phyloP scores from a whole-genome alignment of 2,329 filamentous ascomycete genomes.

The Aureobasidium pullulans region DNA sequence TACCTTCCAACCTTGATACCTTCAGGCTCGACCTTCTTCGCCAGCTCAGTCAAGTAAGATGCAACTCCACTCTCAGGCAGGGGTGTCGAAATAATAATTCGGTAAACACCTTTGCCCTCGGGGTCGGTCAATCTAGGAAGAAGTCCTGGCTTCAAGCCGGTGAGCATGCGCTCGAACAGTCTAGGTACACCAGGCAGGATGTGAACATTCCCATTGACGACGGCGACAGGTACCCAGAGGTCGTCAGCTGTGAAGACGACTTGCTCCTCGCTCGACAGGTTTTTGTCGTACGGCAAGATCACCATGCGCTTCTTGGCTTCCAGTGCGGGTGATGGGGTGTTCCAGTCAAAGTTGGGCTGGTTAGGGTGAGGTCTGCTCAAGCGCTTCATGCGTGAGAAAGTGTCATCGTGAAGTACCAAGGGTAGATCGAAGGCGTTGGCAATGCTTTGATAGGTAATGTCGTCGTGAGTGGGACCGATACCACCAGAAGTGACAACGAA shows the following conservation, averaged over 20 bases:
- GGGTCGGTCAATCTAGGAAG: slow-evolving; percentile 68
- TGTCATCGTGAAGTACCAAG: slow-evolving; percentile 67
- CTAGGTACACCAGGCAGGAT: slow-evolving; percentile 85
- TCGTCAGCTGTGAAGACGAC: slow-evolving; percentile 72
- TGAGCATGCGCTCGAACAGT: slow-evolving; percentile 72
- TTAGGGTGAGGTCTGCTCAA: slow-evolving; percentile 66
- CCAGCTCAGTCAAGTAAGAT: slow-evolving; percentile 71
- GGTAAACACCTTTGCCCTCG: slow-evolving; percentile 69
- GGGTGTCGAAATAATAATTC: slow-evolving; percentile 81
- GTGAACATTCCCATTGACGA: slow-evolving; percentile 89
- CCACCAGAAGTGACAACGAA: slow-evolving; percentile 93
- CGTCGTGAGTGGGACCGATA: slow-evolving; percentile 95
- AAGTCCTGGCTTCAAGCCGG: slow-evolving; percentile 65
- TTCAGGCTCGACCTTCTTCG: slow-evolving; percentile 61
- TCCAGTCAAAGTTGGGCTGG: slow-evolving; percentile 75
- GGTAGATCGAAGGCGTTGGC: slow-evolving; percentile 78
- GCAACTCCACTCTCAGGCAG: slow-evolving; percentile 80
- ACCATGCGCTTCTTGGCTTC: slow-evolving; percentile 88
- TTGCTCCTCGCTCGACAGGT: slow-evolving; percentile 56
- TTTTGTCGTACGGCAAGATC: slow-evolving; percentile 68
- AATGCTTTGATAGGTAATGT: slow-evolving; percentile 94
- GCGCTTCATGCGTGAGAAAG: slow-evolving; percentile 74
- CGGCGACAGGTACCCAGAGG: slow-evolving; percentile 81
- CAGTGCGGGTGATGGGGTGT: slow-evolving; percentile 67
- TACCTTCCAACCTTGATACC: slow-evolving; percentile 79